These are phyloP conservation scores for Ceratocystis ficicola DNA, from an alignment of 2,329 filamentous ascomycete genomes.

Conservation along the genomic window DNA sequence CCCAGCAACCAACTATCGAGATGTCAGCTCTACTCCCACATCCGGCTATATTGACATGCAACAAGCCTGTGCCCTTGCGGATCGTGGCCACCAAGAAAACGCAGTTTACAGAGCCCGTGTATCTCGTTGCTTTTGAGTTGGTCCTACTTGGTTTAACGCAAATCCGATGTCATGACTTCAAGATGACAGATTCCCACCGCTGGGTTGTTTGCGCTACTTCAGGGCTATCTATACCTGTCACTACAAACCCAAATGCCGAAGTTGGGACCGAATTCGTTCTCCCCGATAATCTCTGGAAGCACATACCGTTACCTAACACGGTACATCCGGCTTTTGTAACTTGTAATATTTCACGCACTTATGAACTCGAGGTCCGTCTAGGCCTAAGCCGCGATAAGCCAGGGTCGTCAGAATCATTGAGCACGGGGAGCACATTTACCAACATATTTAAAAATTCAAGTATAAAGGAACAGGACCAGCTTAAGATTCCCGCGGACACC, in stretches of 20 bases:
- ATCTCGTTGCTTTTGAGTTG: slow-evolving; percentile 67
- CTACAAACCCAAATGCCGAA: slow-evolving; percentile 41
- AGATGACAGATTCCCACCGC: slow-evolving; percentile 54
- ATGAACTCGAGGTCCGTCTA: slow-evolving; percentile 72
- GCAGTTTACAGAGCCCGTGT: slow-evolving; percentile 55
- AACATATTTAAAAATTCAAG: slow-evolving; percentile 12
- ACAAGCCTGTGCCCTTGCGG: slow-evolving; percentile 68
- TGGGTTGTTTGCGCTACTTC: slow-evolving; percentile 65
- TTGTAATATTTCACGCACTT: slow-evolving; percentile 73
- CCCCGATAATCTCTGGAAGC: slow-evolving; percentile 60
- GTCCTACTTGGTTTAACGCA: slow-evolving; percentile 69
- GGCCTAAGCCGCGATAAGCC: slow-evolving; percentile 61
- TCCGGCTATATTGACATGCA: slow-evolving; percentile 79
- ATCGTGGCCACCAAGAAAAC: slow-evolving; percentile 67
- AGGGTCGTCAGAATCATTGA: background rate
- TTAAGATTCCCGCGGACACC: slow-evolving; percentile 44
- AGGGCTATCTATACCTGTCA: slow-evolving; percentile 60
- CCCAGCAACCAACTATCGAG: slow-evolving; percentile 56
- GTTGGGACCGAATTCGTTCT: slow-evolving; percentile 57
- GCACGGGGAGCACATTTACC: slow-evolving; percentile 1
- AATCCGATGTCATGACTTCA: slow-evolving; percentile 64
- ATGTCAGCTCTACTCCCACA: slow-evolving; percentile 68
- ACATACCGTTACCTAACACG: slow-evolving; percentile 63
- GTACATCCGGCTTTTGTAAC: slow-evolving; percentile 77
- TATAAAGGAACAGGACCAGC: slow-evolving; percentile 25